phyloP scores from a whole-genome alignment of 2,329 filamentous ascomycete species.

The Aspergillus sojae region DNA sequence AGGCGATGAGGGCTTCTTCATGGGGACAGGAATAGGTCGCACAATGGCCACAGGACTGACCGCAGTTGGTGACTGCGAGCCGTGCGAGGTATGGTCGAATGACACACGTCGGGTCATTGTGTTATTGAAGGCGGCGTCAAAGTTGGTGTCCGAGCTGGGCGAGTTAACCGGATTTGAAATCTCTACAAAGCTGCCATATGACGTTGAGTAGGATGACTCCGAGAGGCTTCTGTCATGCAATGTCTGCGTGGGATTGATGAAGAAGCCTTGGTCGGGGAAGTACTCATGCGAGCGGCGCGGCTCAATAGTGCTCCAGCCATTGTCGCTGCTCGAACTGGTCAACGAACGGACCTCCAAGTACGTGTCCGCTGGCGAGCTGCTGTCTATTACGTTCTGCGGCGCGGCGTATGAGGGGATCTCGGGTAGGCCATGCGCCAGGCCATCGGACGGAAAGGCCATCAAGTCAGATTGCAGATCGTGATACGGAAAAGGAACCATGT shows the following conservation, averaged over 20 bases:
- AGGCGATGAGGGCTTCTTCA: conserved; percentile 54
- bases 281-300: conserved; percentile 72
- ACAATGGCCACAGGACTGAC: conserved; percentile 71
- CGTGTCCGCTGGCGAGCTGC: conserved; percentile 73
- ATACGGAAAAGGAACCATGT: conserved; percentile 71
- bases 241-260: conserved; percentile 91
- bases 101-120: conserved; percentile 42
- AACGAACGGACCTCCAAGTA: conserved; percentile 86
- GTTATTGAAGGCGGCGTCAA: conserved; percentile 56
- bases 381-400: conserved; percentile 47
- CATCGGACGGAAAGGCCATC: conserved; percentile 52
- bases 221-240: conserved; percentile 85
- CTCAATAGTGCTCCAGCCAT: conserved; percentile 84
- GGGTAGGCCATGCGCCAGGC: conserved; percentile 46
- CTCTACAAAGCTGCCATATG: conserved; percentile 80
- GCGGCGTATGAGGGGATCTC: conserved; percentile 44
- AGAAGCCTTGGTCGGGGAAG: conserved; percentile 63
- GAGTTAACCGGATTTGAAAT: conserved; percentile 80
- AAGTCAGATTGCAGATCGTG: conserved; percentile 76
- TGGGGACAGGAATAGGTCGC: conserved; percentile 62
- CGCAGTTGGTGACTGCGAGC: conserved; percentile 47
- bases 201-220: conserved; percentile 77
- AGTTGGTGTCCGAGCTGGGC: conserved; percentile 74
- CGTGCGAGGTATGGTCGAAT: conserved; percentile 46
- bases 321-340: conserved; percentile 76